Percentiles rank a stretch among this genome's conserved stretches.
Conservation (phyloP, 129 eudicot species). For the Ambrosia artemisiifolia region DNA sequence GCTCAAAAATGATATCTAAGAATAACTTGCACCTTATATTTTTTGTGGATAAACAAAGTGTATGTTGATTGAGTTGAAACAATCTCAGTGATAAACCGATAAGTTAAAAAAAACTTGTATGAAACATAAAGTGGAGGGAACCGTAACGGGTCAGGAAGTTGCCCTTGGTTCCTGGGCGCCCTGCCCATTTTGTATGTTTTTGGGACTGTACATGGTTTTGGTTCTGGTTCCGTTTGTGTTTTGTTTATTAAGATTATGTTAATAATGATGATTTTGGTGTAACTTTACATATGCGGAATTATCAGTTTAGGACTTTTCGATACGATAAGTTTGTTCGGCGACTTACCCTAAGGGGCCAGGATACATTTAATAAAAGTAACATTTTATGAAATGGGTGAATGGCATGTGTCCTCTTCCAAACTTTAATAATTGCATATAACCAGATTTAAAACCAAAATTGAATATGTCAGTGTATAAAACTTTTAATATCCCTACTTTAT, state of each 20-base stretch:
- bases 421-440: too few species aligned
- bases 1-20: conserved; percentile 32
- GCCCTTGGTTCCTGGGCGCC: conserved; percentile 32
- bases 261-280: conserved; percentile 25
- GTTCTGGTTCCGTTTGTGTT: background rate
- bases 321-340: too few species aligned
- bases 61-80: conserved; percentile 29
- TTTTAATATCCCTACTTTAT: too few species aligned
- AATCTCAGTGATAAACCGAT: conserved; percentile 32
- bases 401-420: too few species aligned
- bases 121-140: conserved; percentile 34
- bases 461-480: too few species aligned
- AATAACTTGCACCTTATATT: conserved; percentile 38
- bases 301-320: conserved; percentile 20
- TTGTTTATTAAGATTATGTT: conserved; percentile 1
- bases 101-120: conserved; percentile 22
- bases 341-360: too few species aligned
- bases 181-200: conserved; percentile 40
- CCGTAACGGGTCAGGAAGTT: conserved; percentile 16
- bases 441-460: too few species aligned
- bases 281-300: conserved; percentile 3
- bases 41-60: conserved; percentile 43
- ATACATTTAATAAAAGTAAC: too few species aligned
- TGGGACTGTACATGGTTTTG: conserved; percentile 38
- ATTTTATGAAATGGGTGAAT: too few species aligned